phyloP scores from a whole-genome alignment of 202 grass and related monocot genomes.

The Bolboschoenoplectus hybrid region DNA sequence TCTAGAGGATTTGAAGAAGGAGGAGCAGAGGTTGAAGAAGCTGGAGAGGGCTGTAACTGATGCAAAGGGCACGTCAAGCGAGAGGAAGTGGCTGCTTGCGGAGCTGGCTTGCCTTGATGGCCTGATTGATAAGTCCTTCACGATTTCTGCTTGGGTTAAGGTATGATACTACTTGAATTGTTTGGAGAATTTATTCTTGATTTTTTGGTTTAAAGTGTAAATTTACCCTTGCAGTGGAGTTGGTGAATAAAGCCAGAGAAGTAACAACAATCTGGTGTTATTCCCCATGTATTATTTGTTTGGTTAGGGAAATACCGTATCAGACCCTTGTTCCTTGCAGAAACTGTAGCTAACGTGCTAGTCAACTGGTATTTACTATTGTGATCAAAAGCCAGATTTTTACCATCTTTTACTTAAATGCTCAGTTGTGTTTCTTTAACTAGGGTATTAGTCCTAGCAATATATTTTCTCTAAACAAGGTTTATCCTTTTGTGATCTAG shows the following conservation, averaged over 20 bases:
- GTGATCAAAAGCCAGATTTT: not conserved
- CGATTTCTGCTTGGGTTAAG: slow-evolving; percentile 82
- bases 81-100: slow-evolving; percentile 83
- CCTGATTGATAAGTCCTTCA: slow-evolving; percentile 65
- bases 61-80: slow-evolving; percentile 61
- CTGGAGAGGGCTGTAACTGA: slow-evolving; percentile 59
- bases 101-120: slow-evolving; percentile 59
- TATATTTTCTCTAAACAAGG: not conserved
- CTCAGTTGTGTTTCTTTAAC: not conserved
- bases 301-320: not conserved
- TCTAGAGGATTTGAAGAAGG: slow-evolving; percentile 65
- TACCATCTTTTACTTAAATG: slow-evolving; percentile 16
- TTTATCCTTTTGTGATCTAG: slow-evolving; percentile 57
- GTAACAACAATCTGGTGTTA: slow-evolving; percentile 10
- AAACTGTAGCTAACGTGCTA: slow-evolving; percentile 39
- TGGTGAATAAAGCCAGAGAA: not conserved
- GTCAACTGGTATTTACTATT: slow-evolving; percentile 24
- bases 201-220: slow-evolving; percentile 15
- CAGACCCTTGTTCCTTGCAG: not conserved
- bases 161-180: slow-evolving; percentile 47
- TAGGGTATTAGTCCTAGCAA: not conserved
- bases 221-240: not conserved
- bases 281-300: slow-evolving; percentile 10
- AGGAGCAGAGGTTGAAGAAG: slow-evolving; percentile 82
- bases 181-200: not conserved